Conservation (phyloP, 73 alveolate genomes). For the Diophrys appendiculata region DNA sequence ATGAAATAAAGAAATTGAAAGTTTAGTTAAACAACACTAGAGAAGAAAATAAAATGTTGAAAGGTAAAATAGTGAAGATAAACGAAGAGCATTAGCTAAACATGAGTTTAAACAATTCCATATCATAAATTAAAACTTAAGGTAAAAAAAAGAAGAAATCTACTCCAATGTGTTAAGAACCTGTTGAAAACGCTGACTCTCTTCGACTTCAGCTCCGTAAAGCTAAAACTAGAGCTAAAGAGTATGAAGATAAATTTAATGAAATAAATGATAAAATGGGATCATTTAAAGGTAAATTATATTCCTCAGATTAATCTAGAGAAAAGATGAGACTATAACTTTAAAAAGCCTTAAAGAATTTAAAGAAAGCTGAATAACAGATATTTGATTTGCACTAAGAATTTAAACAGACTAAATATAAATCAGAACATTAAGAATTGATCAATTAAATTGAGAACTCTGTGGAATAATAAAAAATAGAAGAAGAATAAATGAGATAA, state of each 20-base stretch:
- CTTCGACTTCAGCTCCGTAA: neutral
- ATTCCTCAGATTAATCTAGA: neutral
- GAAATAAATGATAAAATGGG: neutral
- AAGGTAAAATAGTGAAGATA: neutral
- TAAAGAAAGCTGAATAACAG: neutral
- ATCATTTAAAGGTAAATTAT: neutral
- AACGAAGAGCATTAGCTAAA: neutral
- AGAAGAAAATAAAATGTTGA: neutral
- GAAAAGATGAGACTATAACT: neutral
- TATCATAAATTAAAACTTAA: too few species aligned
- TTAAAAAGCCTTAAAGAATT: neutral
- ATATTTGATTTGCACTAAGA: neutral
- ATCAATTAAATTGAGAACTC: neutral
- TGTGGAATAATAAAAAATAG: neutral
- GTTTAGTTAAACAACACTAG: too few species aligned
- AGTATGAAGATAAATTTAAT: neutral
- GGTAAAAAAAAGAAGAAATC: too few species aligned
- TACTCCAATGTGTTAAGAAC: too few species aligned
- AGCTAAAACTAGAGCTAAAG: neutral
- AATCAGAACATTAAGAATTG: neutral
- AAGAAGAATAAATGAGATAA: neutral
- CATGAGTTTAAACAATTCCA: neutral
- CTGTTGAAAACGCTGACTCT: conserved; percentile 1
- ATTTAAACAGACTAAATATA: neutral
- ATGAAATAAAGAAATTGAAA: too few species aligned